Evolutionary conservation across 176 grass and related monocot species (phyloP), one percentile per base, ranked within the genome.

Genomic region (Triticum turgidum): DNA sequence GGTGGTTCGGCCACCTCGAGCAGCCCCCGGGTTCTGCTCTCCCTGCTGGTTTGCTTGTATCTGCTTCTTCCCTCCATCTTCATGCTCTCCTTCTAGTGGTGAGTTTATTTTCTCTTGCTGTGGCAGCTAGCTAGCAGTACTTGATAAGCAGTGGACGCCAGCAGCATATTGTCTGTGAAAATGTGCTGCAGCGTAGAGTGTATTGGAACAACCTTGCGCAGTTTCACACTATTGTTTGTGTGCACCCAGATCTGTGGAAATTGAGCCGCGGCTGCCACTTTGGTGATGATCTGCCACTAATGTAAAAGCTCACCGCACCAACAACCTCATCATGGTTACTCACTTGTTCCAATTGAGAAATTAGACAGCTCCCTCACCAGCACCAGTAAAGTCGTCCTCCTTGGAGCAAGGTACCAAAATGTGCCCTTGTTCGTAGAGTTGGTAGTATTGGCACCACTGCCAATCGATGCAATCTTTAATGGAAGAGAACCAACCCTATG

Each of bases 101-200:
- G 73, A 4, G 27, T 1, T 32, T 32, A 3, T 4, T 3, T 30
- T 18, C 49, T 27, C 34, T n/a, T 10, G 5, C 0, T 56, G 59
- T 34, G 51, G 42, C 32, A 39, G 13, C 13, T 71, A 39, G 33
- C 4, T 70, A 41, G 33, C 3, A 18, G 58, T 47, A 4, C 59
- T 44, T 15, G 10, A 59, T 80, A 38, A 84, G 21, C 12, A 61
- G 75, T 44, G 44, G 45, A 59, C 22, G 63, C 14, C n/a, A 24
- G 59, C 75, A 80, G 34, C 61, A n/a, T 90, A 42, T 83, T 87
- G 33, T 7, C 59, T 92, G 89, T 85, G 54, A 38, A 83, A 77
- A 41, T 44, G 82, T 89, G 70, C 78, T 94, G 62, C 72, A 34
- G 44, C 83, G 33, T 56, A 0, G 74, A 56, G 73, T 75, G 4